Evolutionary conservation across 352 stramenopile genomes (phyloP), one percentile per base, ranked within the genome.

Genomic region (Globisporangium nunn): DNA sequence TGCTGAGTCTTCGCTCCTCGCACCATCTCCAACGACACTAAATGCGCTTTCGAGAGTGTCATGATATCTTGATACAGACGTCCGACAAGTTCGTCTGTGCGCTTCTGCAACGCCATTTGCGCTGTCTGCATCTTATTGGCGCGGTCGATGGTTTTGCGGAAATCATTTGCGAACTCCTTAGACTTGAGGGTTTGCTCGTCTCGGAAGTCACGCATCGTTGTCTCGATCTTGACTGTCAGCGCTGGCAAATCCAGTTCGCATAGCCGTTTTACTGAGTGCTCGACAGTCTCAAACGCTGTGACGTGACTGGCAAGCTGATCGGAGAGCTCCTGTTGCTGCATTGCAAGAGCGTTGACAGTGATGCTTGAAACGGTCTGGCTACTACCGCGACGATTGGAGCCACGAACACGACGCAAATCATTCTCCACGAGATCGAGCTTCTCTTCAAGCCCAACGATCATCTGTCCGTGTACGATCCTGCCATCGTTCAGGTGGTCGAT

Each of bases 61-160:
- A 87, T 64, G 40, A 89, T 12, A 14, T 78, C 77, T 18, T 68
- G 71, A 39, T 87, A 85, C 6, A 89, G 59, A 12, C 59, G 68
- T 7, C 78, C 66, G 14, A 81, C 0, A 44, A 54, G 4, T 56
- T 72, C 4, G 72, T 56, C 72, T 3, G 72, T 64, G 35, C 71
- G 70, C 8, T 47, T 31, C 15, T 70, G 49, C 10, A 85, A n/a
- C 15, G 56, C 53, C 0, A 41, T 51, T 23, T 75, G 56, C 0
- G 50, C 61, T 0, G 33, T 33, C 7, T 86, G 74, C 0, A 52
- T 56, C 8, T 57, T 50, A 11, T 68, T 56, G 5, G 81, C 51
- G 23, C 64, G 55, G 5, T 85, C 67, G 3, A 78, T 30, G 12
- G 70, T 56, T 3, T 61, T 74, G 2, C 64, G 44, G 6, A 80